phyloP scores from a whole-genome alignment of 106 monocot species.

The Dendrobium chrysotoxum region DNA sequence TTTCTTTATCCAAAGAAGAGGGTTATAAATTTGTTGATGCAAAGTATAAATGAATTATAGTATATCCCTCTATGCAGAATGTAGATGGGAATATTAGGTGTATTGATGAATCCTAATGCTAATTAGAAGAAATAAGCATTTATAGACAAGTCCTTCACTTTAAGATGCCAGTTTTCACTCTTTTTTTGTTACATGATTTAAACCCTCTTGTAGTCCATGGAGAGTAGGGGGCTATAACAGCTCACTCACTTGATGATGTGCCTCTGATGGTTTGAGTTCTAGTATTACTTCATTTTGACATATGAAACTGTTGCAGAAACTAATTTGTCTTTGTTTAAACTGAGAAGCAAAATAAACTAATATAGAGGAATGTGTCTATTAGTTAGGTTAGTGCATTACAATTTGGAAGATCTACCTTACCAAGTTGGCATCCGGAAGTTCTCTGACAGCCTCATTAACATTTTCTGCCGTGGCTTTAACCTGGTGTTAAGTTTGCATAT shows the following conservation, averaged over 20 bases:
- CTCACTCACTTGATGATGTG: neutral
- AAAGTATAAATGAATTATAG: no score
- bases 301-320: neutral
- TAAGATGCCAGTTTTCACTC: no score
- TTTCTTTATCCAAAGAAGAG: no score
- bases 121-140: no score
- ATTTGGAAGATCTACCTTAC: constrained; percentile 63
- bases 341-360: neutral
- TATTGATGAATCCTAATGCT: no score
- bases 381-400: neutral
- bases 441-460: constrained; percentile 73
- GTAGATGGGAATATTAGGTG: no score
- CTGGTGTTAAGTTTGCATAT: constrained; percentile 19
- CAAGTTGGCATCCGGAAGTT: constrained; percentile 80
- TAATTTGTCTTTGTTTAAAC: neutral
- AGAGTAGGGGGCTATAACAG: no score
- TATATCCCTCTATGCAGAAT: no score
- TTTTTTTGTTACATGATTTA: no score
- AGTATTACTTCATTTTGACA: neutral
- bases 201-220: no score
- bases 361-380: neutral
- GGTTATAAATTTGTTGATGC: no score
- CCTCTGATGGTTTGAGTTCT: neutral
- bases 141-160: no score
- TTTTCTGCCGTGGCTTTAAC: constrained; percentile 78